These are phyloP conservation scores for Boeremia exigua DNA, from an alignment of 2,329 filamentous ascomycete species.

Conservation along the genomic window DNA sequence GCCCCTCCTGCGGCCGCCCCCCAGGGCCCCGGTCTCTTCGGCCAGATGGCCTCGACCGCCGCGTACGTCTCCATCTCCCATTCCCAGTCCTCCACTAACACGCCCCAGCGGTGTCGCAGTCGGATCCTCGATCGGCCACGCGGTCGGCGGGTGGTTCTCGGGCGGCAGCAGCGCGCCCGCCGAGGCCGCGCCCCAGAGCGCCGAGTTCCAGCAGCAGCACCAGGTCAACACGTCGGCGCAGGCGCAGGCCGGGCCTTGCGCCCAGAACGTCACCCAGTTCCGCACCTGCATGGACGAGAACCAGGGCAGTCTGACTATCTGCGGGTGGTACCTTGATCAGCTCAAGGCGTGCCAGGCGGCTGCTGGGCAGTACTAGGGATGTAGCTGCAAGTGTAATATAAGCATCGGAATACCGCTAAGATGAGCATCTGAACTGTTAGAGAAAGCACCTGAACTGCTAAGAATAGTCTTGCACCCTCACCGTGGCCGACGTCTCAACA, in stretches of 20 bases:
- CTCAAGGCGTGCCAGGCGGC: slow-evolving; percentile 64
- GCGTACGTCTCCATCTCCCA: slow-evolving; percentile 70
- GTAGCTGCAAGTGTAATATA: slow-evolving; percentile 16
- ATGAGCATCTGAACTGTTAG: no score
- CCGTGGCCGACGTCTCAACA: no score
- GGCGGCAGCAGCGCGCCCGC: slow-evolving; percentile 69
- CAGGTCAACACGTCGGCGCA: slow-evolving; percentile 48
- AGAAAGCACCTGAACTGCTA: neutral
- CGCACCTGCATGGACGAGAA: slow-evolving; percentile 97
- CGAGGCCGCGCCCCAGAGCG: slow-evolving; percentile 50
- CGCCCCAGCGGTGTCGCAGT: slow-evolving; percentile 85
- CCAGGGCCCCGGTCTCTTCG: slow-evolving; percentile 84
- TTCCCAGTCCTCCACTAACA: neutral
- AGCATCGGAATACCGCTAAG: no score
- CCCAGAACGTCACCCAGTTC: slow-evolving; percentile 81
- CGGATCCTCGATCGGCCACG: slow-evolving; percentile 93
- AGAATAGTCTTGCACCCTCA: no score
- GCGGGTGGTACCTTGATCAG: slow-evolving; percentile 98
- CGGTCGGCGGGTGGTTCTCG: slow-evolving; percentile 85
- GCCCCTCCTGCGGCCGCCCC: slow-evolving; percentile 55
- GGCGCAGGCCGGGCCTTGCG: slow-evolving; percentile 61
- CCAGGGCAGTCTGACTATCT: slow-evolving; percentile 91
- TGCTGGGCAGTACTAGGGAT: slow-evolving; percentile 54
- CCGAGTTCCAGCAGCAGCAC: slow-evolving; percentile 36
- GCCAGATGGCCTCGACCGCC: slow-evolving; percentile 96